A percentile compares a stretch with the other conserved stretches of the same genome.
phyloP scores from a whole-genome alignment of 345 rosid species.

The Populus davidiana region DNA sequence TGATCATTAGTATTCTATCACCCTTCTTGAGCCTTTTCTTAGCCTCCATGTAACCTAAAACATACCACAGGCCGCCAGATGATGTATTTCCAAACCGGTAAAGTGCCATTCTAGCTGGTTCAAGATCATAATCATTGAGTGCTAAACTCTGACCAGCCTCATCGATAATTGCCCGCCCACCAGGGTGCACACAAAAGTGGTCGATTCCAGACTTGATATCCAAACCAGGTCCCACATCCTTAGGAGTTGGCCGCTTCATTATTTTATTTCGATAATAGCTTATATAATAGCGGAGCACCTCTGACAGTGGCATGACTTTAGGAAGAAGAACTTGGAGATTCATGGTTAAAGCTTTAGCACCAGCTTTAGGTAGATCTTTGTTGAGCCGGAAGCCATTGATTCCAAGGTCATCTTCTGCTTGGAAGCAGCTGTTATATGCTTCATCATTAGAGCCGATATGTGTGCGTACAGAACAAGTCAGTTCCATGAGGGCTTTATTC shows the following conservation, averaged over 20 bases:
- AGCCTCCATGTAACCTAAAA: slow-evolving; percentile 35
- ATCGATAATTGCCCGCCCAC: slow-evolving; percentile 31
- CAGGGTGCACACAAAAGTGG: slow-evolving; percentile 33
- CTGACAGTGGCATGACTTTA: slow-evolving; percentile 42
- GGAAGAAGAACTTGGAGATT: slow-evolving; percentile 20
- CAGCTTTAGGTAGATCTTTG: slow-evolving; percentile 25
- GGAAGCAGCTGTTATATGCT: slow-evolving; percentile 26
- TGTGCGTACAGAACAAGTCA: slow-evolving; percentile 30
- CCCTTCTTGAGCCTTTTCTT: slow-evolving; percentile 33
- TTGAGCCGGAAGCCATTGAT: slow-evolving; percentile 19
- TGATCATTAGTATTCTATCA: slow-evolving; percentile 24
- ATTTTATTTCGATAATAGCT: background rate
- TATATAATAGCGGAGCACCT: slow-evolving; percentile 11
- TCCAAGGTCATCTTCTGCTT: slow-evolving; percentile 26
- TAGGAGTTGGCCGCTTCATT: slow-evolving; percentile 27
- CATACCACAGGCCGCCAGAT: slow-evolving; percentile 29
- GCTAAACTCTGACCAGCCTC: slow-evolving; percentile 19
- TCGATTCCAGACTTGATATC: slow-evolving; percentile 25
- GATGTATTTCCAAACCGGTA: slow-evolving; percentile 36
- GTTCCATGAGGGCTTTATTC: slow-evolving; percentile 19
- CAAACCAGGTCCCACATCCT: slow-evolving; percentile 39
- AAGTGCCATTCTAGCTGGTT: slow-evolving; percentile 37
- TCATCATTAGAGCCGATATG: slow-evolving; percentile 28
- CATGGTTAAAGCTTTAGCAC: slow-evolving; percentile 14
- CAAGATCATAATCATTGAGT: slow-evolving; percentile 20